Evolutionary conservation across 2,329 filamentous ascomycete species (phyloP).

Genomic region (Bipolaris oryzae): DNA sequence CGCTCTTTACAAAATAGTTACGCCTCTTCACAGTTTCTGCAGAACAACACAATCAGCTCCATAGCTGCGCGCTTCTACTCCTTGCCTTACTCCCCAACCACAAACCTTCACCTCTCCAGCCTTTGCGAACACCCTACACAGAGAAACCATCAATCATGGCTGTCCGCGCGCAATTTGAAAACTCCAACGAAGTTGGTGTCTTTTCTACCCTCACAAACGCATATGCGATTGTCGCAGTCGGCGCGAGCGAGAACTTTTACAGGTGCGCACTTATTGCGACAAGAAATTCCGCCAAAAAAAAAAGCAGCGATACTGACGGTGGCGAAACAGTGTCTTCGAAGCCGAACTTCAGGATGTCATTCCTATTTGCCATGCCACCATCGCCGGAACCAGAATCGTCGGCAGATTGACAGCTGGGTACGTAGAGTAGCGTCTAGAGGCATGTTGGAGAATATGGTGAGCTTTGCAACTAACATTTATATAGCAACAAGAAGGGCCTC

Average conservation of each 20-base stretch:
- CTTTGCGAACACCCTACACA: conserved; percentile 5
- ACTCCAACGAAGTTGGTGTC: conserved; percentile 94
- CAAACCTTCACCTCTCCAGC: not conserved
- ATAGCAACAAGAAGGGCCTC: conserved; percentile 91
- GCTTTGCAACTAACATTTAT: conserved; percentile 1
- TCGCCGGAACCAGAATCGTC: conserved; percentile 94
- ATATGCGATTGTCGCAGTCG: conserved; percentile 91
- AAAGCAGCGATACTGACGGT: conserved; percentile 24
- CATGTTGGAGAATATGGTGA: not conserved
- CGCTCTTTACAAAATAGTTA: conserved; percentile 33
- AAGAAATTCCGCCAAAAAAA: not conserved
- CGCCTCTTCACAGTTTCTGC: conserved; percentile 34
- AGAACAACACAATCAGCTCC: conserved; percentile 17
- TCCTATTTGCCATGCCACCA: conserved; percentile 94
- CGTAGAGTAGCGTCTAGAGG: conserved; percentile 28
- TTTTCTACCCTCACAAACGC: conserved; percentile 97
- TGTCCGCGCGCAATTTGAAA: conserved; percentile 73
- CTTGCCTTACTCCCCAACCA: not conserved
- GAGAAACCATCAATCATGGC: conserved; percentile 51
- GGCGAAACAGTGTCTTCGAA: conserved; percentile 78
- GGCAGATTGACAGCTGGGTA: conserved; percentile 92
- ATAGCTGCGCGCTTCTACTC: conserved; percentile 3
- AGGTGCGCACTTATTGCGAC: conserved; percentile 57
- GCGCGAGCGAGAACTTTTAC: conserved; percentile 99
- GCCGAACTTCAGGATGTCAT: conserved; percentile 96